Percentiles rank a stretch among this genome's conserved stretches.
These are phyloP conservation scores for Arthrobotrys entomopaga DNA, from an alignment of 2,329 filamentous ascomycete genomes.

Conservation along the genomic window DNA sequence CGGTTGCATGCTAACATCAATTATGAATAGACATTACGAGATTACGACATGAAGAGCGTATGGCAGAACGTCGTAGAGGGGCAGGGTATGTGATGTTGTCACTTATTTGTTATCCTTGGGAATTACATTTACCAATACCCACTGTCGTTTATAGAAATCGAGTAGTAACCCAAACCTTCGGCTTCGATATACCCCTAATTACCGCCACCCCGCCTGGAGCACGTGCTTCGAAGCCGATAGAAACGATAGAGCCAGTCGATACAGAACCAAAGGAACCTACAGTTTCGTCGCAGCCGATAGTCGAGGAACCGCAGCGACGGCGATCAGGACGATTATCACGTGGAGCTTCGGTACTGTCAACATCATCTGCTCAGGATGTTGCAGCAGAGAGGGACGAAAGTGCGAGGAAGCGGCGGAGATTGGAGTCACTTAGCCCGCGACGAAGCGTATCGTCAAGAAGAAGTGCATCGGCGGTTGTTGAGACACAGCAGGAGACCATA, in stretches of 20 bases:
- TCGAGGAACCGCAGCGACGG: conserved; percentile 33
- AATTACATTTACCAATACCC: background rate
- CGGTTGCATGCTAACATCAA: conserved; percentile 8
- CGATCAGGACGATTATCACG: conserved; percentile 35
- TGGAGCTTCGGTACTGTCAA: conserved; percentile 36
- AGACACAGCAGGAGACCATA: conserved; percentile 16
- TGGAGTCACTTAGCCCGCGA: conserved; percentile 31
- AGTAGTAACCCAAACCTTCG: conserved; percentile 48
- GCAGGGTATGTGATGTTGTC: conserved; percentile 35
- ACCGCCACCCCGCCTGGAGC: conserved; percentile 38
- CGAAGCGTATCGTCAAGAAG: conserved; percentile 27
- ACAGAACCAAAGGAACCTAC: background rate
- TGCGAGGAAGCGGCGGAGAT: conserved; percentile 34
- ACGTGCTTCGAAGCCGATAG: conserved; percentile 27
- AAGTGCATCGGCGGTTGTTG: conserved; percentile 28
- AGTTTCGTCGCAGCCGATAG: background rate
- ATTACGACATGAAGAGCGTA: conserved; percentile 54
- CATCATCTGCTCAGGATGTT: conserved; percentile 31
- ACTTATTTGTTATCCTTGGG: background rate
- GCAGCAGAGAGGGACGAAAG: conserved; percentile 31
- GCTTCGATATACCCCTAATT: conserved; percentile 54
- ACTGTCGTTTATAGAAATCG: conserved; percentile 14
- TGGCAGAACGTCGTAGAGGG: conserved; percentile 51
- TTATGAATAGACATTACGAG: conserved; percentile 41
- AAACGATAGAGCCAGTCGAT: conserved; percentile 9